A percentile compares a stretch with the other conserved stretches of the same genome.
Conservation (phyloP, 2,329 filamentous ascomycete species). For the Stylonectria norvegica region DNA sequence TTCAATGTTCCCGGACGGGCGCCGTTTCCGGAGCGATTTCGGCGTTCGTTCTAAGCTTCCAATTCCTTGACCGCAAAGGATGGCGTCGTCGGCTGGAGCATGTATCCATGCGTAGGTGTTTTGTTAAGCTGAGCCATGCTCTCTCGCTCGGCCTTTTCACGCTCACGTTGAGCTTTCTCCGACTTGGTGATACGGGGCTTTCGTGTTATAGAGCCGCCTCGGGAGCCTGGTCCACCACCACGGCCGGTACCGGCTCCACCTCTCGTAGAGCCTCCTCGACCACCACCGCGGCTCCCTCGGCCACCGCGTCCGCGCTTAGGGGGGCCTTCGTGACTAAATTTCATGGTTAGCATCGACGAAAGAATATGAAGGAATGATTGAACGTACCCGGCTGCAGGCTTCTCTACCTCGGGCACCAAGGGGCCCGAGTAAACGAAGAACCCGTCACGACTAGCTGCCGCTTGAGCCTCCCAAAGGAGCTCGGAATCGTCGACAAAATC, state of each 20-base stretch:
- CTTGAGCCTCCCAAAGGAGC: slow-evolving; percentile 90
- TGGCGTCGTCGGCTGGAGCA: slow-evolving; percentile 37
- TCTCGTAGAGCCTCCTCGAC: slow-evolving; percentile 63
- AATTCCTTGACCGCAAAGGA: slow-evolving; percentile 37
- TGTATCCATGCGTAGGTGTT: slow-evolving; percentile 36
- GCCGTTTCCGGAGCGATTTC: no score
- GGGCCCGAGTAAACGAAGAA: slow-evolving; percentile 98
- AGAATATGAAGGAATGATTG: not conserved
- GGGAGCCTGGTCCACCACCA: slow-evolving; percentile 62
- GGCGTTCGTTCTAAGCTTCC: slow-evolving; percentile 29
- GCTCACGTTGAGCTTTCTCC: slow-evolving; percentile 75
- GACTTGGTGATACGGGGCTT: slow-evolving; percentile 86
- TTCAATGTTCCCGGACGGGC: no score
- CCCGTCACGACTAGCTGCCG: slow-evolving; percentile 88
- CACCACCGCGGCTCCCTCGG: slow-evolving; percentile 47
- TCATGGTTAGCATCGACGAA: slow-evolving; percentile 31
- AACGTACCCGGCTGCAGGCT: slow-evolving; percentile 55
- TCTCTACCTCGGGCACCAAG: slow-evolving; percentile 81
- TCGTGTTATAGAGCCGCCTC: slow-evolving; percentile 69
- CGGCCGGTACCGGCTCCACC: slow-evolving; percentile 42
- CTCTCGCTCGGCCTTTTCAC: slow-evolving; percentile 76
- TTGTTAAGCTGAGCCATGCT: slow-evolving; percentile 39
- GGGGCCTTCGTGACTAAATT: slow-evolving; percentile 64
- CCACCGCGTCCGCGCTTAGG: slow-evolving; percentile 64
- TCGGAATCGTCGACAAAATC: slow-evolving; percentile 93